A percentile compares a stretch with the other conserved stretches of the same genome.
Conservation (phyloP, 2,329 filamentous ascomycete species). For the Phialemoniopsis sp. region DNA sequence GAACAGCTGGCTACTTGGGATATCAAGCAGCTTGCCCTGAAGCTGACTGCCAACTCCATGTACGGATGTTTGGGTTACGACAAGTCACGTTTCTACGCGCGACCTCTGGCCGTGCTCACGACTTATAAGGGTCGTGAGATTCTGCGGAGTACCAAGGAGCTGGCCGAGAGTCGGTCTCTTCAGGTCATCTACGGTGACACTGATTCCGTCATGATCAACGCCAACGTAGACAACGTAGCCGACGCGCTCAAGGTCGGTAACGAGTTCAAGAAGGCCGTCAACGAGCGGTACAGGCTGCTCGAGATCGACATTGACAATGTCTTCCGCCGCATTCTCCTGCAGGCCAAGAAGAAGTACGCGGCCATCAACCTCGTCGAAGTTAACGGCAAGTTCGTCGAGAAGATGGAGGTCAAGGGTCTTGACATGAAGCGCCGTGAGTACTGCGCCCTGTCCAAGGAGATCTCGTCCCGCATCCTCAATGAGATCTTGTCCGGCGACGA, state of each 20-base stretch:
- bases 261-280: constrained; percentile 93
- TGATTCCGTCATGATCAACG: constrained; percentile 99
- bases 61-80: constrained; percentile 97
- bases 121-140: constrained; percentile 98
- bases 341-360: constrained; percentile 99
- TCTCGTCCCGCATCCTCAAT: constrained; percentile 84
- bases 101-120: constrained; percentile 90
- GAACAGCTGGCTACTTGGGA: constrained; percentile 95
- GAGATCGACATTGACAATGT: constrained; percentile 99
- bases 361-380: constrained; percentile 90
- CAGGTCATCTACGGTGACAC: constrained; percentile 99
- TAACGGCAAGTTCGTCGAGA: constrained; percentile 86
- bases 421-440: constrained; percentile 98
- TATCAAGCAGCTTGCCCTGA: constrained; percentile 94
- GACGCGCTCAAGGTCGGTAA: constrained; percentile 88
- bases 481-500: constrained; percentile 94
- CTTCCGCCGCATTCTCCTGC: constrained; percentile 86
- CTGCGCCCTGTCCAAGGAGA: constrained; percentile 91
- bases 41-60: constrained; percentile 99
- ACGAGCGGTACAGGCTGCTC: constrained; percentile 84
- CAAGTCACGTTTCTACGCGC: constrained; percentile 94
- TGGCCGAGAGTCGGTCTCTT: constrained; percentile 85
- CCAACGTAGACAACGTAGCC: constrained; percentile 88
- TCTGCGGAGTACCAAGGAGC: constrained; percentile 88
- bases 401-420: constrained; percentile 96